Evolutionary conservation across 2,329 filamentous ascomycete species (phyloP), one percentile per base, ranked within the genome.

Genomic region (Calonectria multiphialidica): DNA sequence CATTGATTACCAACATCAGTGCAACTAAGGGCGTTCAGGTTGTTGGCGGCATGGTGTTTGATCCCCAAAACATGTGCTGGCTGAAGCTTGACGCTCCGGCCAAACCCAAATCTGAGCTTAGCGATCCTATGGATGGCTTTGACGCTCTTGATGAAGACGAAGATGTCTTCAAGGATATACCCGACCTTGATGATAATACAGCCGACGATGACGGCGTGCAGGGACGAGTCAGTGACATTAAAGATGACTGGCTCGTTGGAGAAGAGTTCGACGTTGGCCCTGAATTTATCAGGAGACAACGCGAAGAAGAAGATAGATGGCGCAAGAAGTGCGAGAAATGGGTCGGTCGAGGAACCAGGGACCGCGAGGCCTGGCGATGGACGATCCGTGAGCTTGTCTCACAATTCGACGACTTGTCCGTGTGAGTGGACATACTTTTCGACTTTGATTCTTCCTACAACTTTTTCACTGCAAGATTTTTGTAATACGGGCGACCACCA

Each of bases 211-310:
- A 89, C 13, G 84, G 83, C 9, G 84, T 85, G 25, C 83, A 85
- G 45, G 87, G 87, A 55, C 89, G 90, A 23, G 86, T 87, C 77
- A 92, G 89, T 78, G 91, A 93, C 66, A 83, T 91, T 74, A 91
- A 91, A 70, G 93, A 95, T 78, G 93, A 96, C 80, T 96, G 94
- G 89, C 91, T 95, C 62, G 94, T 98, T 15, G 95, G 95, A 65
- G 97, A 99, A 84, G 97, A 99, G 82, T 99, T 99, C 79, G 97
- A 99, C 81, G 95, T 99, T 68, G 97, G 97, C 0, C 97, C 96
- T 3, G 95, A 97, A 82, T 99, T 98, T 81, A 93, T 98, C 74
- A 90, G 93, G 78, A 89, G 96, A 74, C 96, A 98, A 81, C 90
- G 94, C 72, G 95, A 96, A 80, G 97, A 99, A 84, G 97, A 99